Conservation (phyloP, 2,329 filamentous ascomycete species). For the Fusarium sp. region DNA sequence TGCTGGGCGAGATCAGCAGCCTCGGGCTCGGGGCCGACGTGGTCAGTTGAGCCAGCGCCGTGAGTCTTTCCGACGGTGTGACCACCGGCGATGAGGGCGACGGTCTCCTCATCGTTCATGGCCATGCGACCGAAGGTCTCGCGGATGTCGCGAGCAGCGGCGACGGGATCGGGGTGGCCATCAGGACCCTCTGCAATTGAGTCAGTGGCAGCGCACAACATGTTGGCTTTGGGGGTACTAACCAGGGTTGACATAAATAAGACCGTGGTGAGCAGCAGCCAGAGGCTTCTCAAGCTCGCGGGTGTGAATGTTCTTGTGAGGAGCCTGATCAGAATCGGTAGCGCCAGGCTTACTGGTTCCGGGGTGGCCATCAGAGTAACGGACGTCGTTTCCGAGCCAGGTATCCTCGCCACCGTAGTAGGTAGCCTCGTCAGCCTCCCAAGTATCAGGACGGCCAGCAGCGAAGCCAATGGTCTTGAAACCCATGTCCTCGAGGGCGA, state of each 20-base stretch:
- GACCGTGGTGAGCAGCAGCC: conserved; percentile 67
- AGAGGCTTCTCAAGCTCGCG: conserved; percentile 76
- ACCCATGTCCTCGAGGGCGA: conserved; percentile 81
- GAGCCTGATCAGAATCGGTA: conserved; percentile 15
- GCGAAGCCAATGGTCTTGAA: conserved; percentile 79
- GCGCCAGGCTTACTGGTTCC: conserved; percentile 26
- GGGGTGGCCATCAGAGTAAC: conserved; percentile 71
- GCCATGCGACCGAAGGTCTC: conserved; percentile 81
- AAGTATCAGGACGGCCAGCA: conserved; percentile 76
- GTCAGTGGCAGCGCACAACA: neutral
- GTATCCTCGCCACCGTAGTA: conserved; percentile 81
- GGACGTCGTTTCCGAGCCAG: conserved; percentile 79
- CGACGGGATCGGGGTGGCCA: conserved; percentile 73
- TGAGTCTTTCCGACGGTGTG: conserved; percentile 88
- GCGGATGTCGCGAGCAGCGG: conserved; percentile 76
- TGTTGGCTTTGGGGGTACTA: neutral
- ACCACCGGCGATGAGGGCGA: conserved; percentile 80
- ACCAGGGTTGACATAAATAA: conserved; percentile 23
- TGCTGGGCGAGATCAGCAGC: conserved; percentile 71
- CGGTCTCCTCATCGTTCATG: conserved; percentile 85
- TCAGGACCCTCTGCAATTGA: conserved; percentile 80
- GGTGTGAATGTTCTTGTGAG: conserved; percentile 57
- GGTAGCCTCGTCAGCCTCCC: conserved; percentile 78
- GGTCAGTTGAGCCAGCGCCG: conserved; percentile 55
- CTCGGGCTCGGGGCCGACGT: conserved; percentile 75